Evolutionary conservation across 2,329 filamentous ascomycete species (phyloP), one percentile per base, ranked within the genome.

Genomic region (Fusarium subtropicale): DNA sequence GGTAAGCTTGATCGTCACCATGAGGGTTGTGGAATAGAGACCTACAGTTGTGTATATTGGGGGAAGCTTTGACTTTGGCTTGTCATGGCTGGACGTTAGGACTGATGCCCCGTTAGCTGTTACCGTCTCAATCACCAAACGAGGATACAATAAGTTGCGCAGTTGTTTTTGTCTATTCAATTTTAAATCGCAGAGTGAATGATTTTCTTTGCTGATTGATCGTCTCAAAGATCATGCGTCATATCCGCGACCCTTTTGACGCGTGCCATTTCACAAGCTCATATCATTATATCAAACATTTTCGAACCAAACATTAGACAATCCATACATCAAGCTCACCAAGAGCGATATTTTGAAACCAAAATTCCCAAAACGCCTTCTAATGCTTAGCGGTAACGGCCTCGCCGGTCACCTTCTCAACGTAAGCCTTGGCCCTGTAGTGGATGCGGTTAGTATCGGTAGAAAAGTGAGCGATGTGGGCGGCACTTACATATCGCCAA

Each of bases 401-500:
- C 28, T 91, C 88, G 66, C 88, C 88, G 50, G 88, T 91, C 78
- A 90, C 64, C 79, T 88, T 88, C 80, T 91, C 88, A 68, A 91
- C 87, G 72, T 90, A 90, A 57, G 82, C 83, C 83, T 91, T 91
- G 66, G 88, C 88, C 84, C 88, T 90, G 73, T 78, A 58, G 56
- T 51, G 77, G 69, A 80, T 22, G 42, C 26, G 48, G 51, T 68
- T 65, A 67, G 39, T 55, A 47, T 56, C 41, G 41, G 52, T 53
- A 42, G n/a, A 15, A 20, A n/a, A 15, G 16, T n/a, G 16, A 31
- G 9, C 12, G n/a, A 45, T 38, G 47, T 13, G 36, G n/a, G 36
- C 26, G 58, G 69, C 63, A 89, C 93, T 86, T 84, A 97, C 94
- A 97, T 94, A 84, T 98, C 96, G 83, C 96, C 96, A 82, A 98